Evolutionary conservation across 768 basidiomycete species (phyloP).

Genomic region (Tephrocybe sp.): DNA sequence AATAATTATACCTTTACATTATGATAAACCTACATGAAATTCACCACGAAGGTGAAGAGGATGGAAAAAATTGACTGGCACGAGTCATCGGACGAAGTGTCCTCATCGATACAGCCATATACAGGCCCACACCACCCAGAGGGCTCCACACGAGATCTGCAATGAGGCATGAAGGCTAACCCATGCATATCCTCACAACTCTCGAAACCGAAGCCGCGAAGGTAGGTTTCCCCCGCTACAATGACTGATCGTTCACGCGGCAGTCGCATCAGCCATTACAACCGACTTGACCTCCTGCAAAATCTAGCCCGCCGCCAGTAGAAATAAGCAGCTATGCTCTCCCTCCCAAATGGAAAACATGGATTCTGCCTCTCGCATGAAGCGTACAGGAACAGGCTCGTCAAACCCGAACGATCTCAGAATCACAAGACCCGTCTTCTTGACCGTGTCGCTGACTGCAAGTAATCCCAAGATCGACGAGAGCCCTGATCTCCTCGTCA

Average conservation of each 20-base stretch:
- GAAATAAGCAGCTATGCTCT: constrained; percentile 2
- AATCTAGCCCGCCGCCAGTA: constrained; percentile 8
- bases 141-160: constrained; percentile 6
- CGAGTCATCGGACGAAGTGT: constrained; percentile 20
- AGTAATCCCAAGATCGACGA: constrained; percentile 11
- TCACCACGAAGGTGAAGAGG: constrained; percentile 21
- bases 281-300: constrained; percentile 24
- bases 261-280: constrained; percentile 28
- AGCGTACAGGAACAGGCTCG: constrained; percentile 29
- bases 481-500: constrained; percentile 19
- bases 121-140: constrained; percentile 11
- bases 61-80: constrained; percentile 21
- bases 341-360: constrained; percentile 3
- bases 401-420: constrained; percentile 18
- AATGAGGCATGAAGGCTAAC: constrained; percentile 7
- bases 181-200: constrained; percentile 25
- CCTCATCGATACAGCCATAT: constrained; percentile 15
- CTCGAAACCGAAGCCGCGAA: constrained; percentile 39
- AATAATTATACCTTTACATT: neutral
- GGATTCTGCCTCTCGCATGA: constrained; percentile 20
- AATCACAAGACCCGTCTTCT: constrained; percentile 24
- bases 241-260: constrained; percentile 33
- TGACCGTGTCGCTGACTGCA: constrained; percentile 30
- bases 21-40: neutral
- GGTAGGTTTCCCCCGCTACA: constrained; percentile 38